Evolutionary conservation across 2,329 filamentous ascomycete species (phyloP).

Genomic region (Cladobotryum protrusum): DNA sequence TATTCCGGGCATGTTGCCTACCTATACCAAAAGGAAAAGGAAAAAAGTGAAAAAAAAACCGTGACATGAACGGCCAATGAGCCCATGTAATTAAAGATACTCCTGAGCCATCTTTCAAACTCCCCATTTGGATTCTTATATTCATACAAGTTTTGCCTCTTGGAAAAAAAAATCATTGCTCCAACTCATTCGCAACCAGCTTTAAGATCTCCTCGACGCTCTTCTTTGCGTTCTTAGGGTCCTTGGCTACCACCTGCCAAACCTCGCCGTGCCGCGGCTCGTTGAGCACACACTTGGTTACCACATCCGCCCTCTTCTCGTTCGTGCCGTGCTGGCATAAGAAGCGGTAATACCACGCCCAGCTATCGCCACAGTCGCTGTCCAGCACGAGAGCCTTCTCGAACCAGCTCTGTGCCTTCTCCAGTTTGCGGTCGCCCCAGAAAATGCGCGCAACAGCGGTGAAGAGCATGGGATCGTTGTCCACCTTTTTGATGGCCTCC

Average conservation of each 20-base stretch:
- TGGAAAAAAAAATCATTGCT: slow-evolving; percentile 19
- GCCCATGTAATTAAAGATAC: too few species aligned
- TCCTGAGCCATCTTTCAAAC: too few species aligned
- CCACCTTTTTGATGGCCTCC: slow-evolving; percentile 95
- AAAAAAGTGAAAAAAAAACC: neutral
- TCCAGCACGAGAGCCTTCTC: slow-evolving; percentile 90
- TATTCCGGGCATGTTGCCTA: neutral
- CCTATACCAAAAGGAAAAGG: neutral
- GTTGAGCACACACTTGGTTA: slow-evolving; percentile 71
- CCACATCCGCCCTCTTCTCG: slow-evolving; percentile 81
- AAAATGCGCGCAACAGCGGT: slow-evolving; percentile 92
- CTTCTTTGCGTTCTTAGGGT: slow-evolving; percentile 72
- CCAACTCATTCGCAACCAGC: slow-evolving; percentile 56
- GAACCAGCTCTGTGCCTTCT: slow-evolving; percentile 96
- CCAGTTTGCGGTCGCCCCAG: slow-evolving; percentile 86
- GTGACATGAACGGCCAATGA: neutral
- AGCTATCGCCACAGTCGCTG: slow-evolving; percentile 81
- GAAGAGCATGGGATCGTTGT: slow-evolving; percentile 84
- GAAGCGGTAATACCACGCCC: slow-evolving; percentile 99
- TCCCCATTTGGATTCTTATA: too few species aligned
- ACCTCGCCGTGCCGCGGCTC: slow-evolving; percentile 90
- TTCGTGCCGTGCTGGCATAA: slow-evolving; percentile 85
- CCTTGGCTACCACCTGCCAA: slow-evolving; percentile 83
- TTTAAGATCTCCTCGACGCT: slow-evolving; percentile 75
- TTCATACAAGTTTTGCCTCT: too few species aligned